Percentiles rank a stretch among this genome's conserved stretches.
These are phyloP conservation scores for Mycena rebaudengoi DNA, from an alignment of 768 basidiomycete genomes.

Conservation along the genomic window DNA sequence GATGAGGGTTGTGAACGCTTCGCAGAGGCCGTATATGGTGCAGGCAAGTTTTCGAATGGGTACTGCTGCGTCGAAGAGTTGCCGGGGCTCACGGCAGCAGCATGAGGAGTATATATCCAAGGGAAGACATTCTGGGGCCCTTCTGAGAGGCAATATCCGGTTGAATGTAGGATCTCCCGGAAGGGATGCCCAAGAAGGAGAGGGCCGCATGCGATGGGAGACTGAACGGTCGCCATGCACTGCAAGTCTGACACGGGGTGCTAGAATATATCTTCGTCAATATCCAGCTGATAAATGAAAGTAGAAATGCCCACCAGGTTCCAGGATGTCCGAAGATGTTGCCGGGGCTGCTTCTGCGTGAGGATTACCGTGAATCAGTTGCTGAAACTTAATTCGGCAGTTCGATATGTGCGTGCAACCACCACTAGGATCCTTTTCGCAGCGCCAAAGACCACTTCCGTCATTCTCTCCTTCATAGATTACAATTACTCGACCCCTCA, in stretches of 20 bases:
- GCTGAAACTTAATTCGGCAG: not conserved
- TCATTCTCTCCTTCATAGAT: not conserved
- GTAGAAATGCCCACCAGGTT: not conserved
- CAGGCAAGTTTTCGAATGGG: not conserved
- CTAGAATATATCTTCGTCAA: not conserved
- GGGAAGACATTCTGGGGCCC: not conserved
- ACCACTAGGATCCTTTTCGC: not conserved
- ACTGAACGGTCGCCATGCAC: not conserved
- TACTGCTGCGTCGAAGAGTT: not conserved
- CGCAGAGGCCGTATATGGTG: not conserved
- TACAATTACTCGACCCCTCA: not conserved
- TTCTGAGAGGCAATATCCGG: not conserved
- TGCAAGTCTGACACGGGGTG: not conserved
- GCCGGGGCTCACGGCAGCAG: not conserved
- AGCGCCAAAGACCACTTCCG: not conserved
- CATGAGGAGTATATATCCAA: not conserved
- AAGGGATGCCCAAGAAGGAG: not conserved
- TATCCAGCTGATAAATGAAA: not conserved
- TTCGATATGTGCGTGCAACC: not conserved
- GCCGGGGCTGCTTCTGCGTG: not conserved
- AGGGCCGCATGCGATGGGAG: not conserved
- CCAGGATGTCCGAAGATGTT: not conserved
- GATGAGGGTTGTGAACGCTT: not conserved
- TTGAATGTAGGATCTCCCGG: not conserved
- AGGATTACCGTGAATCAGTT: not conserved